Evolutionary conservation across 495 filamentous ascomycete genomes (phyloP).

Genomic region (Penicillium pulvis): DNA sequence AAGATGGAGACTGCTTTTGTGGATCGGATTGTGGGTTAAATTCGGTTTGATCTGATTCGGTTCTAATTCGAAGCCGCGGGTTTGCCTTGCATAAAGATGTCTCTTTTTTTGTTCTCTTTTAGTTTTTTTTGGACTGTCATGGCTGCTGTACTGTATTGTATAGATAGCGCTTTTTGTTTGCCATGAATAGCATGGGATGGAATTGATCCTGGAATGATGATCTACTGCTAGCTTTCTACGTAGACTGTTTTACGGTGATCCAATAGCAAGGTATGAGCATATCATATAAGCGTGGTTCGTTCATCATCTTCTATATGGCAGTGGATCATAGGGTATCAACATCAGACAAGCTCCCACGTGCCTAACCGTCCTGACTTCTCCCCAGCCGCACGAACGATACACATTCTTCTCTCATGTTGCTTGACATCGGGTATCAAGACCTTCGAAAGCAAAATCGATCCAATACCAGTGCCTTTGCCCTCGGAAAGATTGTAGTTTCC

Average conservation of each 20-base stretch:
- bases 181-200: conserved; percentile 13
- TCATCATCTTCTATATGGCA: conserved; percentile 2
- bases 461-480: conserved; percentile 76
- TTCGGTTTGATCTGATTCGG: background rate
- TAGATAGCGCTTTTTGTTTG: conserved; percentile 30
- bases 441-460: conserved; percentile 64
- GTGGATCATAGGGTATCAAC: conserved; percentile 17
- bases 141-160: conserved; percentile 36
- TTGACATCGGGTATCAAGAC: conserved; percentile 39
- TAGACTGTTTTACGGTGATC: background rate
- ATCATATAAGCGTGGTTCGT: conserved; percentile 2
- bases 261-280: background rate
- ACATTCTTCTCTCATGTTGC: conserved; percentile 52
- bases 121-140: conserved; percentile 15
- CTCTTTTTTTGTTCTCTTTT: conserved; percentile 12
- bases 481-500: conserved; percentile 81
- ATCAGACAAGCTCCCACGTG: conserved; percentile 71
- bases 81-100: conserved; percentile 16
- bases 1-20: conserved; percentile 84
- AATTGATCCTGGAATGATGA: conserved; percentile 20
- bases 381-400: conserved; percentile 80
- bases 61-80: conserved; percentile 9
- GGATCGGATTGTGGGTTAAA: conserved; percentile 70
- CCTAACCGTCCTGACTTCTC: conserved; percentile 75
- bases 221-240: background rate